Base-by-base conservation (phyloP, 2,329 filamentous ascomycete species). In the Dactylellina parvicollis region DNA sequence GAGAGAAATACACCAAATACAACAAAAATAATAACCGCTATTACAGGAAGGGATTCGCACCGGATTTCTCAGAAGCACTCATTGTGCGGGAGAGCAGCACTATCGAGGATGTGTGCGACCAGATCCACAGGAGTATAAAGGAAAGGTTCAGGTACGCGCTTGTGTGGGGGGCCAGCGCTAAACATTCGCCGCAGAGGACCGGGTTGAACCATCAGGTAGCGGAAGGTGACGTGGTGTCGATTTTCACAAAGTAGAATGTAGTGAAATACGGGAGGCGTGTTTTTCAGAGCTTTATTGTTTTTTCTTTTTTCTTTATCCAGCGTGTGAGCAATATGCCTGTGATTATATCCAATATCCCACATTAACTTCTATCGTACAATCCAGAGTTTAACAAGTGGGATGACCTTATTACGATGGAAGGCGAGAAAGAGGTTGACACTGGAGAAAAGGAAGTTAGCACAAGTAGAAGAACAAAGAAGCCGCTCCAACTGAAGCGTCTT, bases 111-210 rank as follows among this genome's bases (percentile, higher is more conserved):
- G 95, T 99, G 8, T 99, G 95, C 81, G 95, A 99, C 81, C 88
- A 92, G 78, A 91, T 99, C 77, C 95, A 99, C 83, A 86, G 95
- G 75, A 95, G 88, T 24, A 83, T 99, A 76, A 99, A 98, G 86
- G 96, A 99, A 75, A 96, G 92, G 3, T 99, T 98, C 86, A 99
- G 98, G 84, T 97, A 98, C 83, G 96, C 95, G 2, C 83, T 98
- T 76, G 95, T 99, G 0, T 99, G 96, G 96, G 95, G 95, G 3
- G 93, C 93, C 16, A 98, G 94, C 81, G 95, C 95, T 34, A 88
- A 92, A 78, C 96, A 99, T 84, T 85, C 98, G 34, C 95, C 96
- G 34, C 95, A 99, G 84, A 85, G 95, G 75, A 94, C 97, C 36
- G 96, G 95, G 0, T 81, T 99, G 78, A 84, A 87, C 4, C 95